phyloP scores from a whole-genome alignment of 495 filamentous ascomycete genomes.

The Aspergillus funiculosus region DNA sequence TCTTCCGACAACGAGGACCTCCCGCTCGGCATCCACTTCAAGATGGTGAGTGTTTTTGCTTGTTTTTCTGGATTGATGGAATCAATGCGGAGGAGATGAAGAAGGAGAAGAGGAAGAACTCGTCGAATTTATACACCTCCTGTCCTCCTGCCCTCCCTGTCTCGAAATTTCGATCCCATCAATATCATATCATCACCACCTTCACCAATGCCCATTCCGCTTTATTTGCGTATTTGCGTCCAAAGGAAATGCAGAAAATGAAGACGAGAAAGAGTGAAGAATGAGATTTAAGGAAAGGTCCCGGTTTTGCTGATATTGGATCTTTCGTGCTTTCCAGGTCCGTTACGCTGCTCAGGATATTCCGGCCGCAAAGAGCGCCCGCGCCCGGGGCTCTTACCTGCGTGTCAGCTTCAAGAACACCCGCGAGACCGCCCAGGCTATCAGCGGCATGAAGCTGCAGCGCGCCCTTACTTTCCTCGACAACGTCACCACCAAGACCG shows the following conservation, averaged over 20 bases:
- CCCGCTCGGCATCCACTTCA: conserved; percentile 48
- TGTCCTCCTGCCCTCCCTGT: no score
- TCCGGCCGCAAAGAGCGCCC: conserved; percentile 85
- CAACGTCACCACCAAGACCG: conserved; percentile 90
- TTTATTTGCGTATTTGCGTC: neutral
- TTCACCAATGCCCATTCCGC: conserved; percentile 10
- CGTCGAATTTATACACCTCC: no score
- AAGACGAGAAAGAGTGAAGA: no score
- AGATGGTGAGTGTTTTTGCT: conserved; percentile 47
- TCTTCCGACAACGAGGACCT: conserved; percentile 45
- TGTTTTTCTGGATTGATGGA: conserved; percentile 8
- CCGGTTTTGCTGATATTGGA: conserved; percentile 31
- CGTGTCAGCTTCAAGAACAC: conserved; percentile 99
- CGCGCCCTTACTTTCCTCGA: conserved; percentile 92
- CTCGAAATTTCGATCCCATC: conserved; percentile 12
- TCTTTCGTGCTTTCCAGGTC: conserved; percentile 56
- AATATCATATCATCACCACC: conserved; percentile 2
- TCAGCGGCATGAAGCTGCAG: conserved; percentile 98
- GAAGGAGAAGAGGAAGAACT: conserved; percentile 6
- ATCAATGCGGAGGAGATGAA: conserved; percentile 2
- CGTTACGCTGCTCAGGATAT: conserved; percentile 95
- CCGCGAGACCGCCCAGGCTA: conserved; percentile 96
- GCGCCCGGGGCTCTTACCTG: conserved; percentile 95
- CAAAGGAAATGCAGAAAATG: neutral
- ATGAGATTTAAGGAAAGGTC: neutral